phyloP scores from a whole-genome alignment of 1,139 yeast species.

The Ashbya aceris region DNA sequence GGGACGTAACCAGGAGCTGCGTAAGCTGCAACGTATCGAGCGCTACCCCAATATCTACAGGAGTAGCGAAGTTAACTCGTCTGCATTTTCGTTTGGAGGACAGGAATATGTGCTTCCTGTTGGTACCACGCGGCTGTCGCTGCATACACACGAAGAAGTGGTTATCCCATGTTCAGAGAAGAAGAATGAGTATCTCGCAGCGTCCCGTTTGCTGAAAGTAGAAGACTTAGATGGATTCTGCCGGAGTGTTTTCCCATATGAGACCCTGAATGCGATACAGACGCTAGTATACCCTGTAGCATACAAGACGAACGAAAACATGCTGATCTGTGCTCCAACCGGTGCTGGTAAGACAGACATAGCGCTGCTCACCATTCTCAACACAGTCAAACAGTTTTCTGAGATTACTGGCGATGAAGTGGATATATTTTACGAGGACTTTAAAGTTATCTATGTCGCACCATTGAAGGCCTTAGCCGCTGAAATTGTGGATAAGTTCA shows the following conservation, averaged over 20 bases:
- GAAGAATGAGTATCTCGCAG: conserved; percentile 35
- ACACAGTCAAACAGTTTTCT: conserved; percentile 58
- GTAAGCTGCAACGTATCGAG: conserved; percentile 39
- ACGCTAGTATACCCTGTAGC: conserved; percentile 89
- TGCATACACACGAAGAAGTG: conserved; percentile 70
- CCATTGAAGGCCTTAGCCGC: conserved; percentile 96
- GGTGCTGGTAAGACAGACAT: conserved; percentile 99
- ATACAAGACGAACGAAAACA: conserved; percentile 84
- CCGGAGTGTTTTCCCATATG: conserved; percentile 75
- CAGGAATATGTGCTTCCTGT: conserved; percentile 69
- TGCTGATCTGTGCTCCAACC: conserved; percentile 98
- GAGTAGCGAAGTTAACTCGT: conserved; percentile 52
- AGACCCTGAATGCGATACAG: conserved; percentile 78
- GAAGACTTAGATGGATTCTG: conserved; percentile 66
- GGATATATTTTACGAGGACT: conserved; percentile 68
- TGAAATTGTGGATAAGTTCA: conserved; percentile 87
- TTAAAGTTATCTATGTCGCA: conserved; percentile 89
- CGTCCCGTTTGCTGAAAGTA: conserved; percentile 46
- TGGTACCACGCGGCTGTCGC: conserved; percentile 65
- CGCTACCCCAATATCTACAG: conserved; percentile 85
- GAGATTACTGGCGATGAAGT: conserved; percentile 42
- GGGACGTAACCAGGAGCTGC: conserved; percentile 43
- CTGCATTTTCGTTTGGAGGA: conserved; percentile 59
- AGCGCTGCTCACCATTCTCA: conserved; percentile 75
- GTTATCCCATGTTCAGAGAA: conserved; percentile 65